Conservation (phyloP, 2,329 filamentous ascomycete genomes). For the Blastomyces gilchristii region DNA sequence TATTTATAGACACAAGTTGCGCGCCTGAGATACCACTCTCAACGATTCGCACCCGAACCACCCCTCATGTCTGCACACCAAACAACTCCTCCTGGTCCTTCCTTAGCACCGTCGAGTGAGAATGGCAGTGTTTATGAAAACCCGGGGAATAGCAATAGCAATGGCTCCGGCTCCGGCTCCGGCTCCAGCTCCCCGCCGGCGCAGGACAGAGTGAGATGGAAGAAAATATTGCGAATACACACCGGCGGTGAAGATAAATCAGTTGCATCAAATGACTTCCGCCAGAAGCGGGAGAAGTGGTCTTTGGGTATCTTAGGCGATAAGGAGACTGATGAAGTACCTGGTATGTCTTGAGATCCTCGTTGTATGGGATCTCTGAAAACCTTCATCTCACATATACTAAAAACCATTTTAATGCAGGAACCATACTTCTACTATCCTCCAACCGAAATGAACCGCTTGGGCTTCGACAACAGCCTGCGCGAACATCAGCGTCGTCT, state of each 20-base stretch:
- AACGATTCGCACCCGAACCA: not conserved
- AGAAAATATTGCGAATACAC: conserved; percentile 12
- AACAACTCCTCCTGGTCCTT: not conserved
- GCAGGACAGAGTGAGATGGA: conserved; percentile 10
- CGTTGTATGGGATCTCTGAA: not conserved
- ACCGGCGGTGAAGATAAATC: conserved; percentile 6
- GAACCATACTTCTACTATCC: conserved; percentile 52
- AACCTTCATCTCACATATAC: not conserved
- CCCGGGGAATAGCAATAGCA: not conserved
- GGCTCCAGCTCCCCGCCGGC: not conserved
- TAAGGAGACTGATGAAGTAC: conserved; percentile 70
- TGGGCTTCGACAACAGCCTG: conserved; percentile 53
- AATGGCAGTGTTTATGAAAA: not conserved
- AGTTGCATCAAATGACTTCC: conserved; percentile 4
- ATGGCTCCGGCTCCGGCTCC: not conserved
- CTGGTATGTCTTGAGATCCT: conserved; percentile 46
- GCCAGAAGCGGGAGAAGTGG: conserved; percentile 34
- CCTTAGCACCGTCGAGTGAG: not conserved
- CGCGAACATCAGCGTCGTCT: conserved; percentile 47
- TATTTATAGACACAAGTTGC: not conserved
- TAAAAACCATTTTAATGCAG: conserved; percentile 25
- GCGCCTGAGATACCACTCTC: not conserved
- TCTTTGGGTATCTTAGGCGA: conserved; percentile 77
- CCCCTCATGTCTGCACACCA: conserved; percentile 6
- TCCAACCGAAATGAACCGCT: conserved; percentile 53